Percentiles rank a stretch among this genome's conserved stretches.
These are phyloP conservation scores for Wakefieldia striispora DNA, from an alignment of 768 basidiomycete species.

Conservation along the genomic window DNA sequence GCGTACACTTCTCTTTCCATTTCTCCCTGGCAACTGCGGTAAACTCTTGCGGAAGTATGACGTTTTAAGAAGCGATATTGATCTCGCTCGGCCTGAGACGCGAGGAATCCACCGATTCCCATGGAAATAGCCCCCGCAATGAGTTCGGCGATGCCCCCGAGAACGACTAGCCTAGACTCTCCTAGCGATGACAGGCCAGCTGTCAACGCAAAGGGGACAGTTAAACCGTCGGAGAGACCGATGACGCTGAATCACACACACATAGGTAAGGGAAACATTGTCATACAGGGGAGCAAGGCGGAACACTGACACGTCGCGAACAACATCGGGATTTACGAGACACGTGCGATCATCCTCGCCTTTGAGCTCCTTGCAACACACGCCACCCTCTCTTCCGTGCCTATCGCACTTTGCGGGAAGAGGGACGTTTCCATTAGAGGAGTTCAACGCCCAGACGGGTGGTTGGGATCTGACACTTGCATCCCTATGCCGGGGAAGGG, in stretches of 20 bases:
- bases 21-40: constrained; percentile 87
- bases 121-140: constrained; percentile 96
- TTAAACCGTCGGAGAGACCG: constrained; percentile 87
- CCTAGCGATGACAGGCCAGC: constrained; percentile 90
- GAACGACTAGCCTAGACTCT: constrained; percentile 85
- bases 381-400: constrained; percentile 51
- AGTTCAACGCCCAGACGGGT: constrained; percentile 65
- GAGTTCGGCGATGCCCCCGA: constrained; percentile 93
- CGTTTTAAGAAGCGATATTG: constrained; percentile 81
- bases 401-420: constrained; percentile 58
- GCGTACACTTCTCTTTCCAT: constrained; percentile 94
- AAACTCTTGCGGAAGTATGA: constrained; percentile 77
- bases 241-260: constrained; percentile 56
- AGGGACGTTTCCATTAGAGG: constrained; percentile 42
- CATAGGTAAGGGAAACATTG: constrained; percentile 1
- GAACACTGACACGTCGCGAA: constrained; percentile 74
- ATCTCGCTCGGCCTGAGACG: constrained; percentile 94
- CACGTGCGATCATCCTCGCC: constrained; percentile 68
- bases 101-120: constrained; percentile 98
- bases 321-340: constrained; percentile 81
- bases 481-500: constrained; percentile 19
- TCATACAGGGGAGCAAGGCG: neutral
- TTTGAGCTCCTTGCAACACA: constrained; percentile 90
- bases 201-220: constrained; percentile 88
- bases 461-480: constrained; percentile 32